Percentiles rank a stretch among this genome's conserved stretches.
These are phyloP conservation scores for Backusella morwellensis DNA, from an alignment of 192 early-diverging fungal species.

Conservation along the genomic window DNA sequence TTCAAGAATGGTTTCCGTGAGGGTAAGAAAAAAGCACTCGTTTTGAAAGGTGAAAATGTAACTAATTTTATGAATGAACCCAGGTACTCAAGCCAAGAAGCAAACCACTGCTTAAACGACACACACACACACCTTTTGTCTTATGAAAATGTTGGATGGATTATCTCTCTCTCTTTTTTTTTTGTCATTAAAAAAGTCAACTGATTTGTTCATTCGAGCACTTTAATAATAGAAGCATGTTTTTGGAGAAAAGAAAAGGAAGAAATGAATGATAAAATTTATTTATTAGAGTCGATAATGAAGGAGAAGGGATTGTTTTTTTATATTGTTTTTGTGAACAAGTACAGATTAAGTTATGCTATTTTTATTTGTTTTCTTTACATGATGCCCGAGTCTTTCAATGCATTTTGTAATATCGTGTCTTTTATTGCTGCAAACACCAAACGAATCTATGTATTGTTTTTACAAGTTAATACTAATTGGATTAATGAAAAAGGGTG, in stretches of 20 bases:
- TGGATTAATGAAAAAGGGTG: background rate
- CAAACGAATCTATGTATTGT: slow-evolving; percentile 53
- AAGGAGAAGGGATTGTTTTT: background rate
- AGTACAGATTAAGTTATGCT: background rate
- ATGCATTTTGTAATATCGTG: slow-evolving; percentile 84
- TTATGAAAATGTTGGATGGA: background rate
- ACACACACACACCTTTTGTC: background rate
- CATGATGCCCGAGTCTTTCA: slow-evolving; percentile 74
- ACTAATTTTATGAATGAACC: background rate
- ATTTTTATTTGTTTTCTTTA: slow-evolving; percentile 17
- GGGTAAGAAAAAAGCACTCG: slow-evolving; percentile 37
- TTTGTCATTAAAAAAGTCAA: background rate
- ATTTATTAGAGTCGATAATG: background rate
- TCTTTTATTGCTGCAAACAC: slow-evolving; percentile 95
- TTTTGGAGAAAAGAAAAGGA: background rate
- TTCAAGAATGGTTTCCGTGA: slow-evolving; percentile 99
- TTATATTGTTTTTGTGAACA: background rate
- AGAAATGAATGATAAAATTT: background rate
- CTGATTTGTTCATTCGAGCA: background rate
- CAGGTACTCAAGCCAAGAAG: slow-evolving; percentile 21
- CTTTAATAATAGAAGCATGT: background rate
- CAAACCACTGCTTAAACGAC: slow-evolving; percentile 8
- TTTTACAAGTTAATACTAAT: background rate
- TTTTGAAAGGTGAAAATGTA: background rate
- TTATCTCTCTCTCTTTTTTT: background rate